Percentiles rank a stretch among this genome's conserved stretches.
Evolutionary conservation across 768 basidiomycete genomes (phyloP).

Genomic region (Boletales sp.): DNA sequence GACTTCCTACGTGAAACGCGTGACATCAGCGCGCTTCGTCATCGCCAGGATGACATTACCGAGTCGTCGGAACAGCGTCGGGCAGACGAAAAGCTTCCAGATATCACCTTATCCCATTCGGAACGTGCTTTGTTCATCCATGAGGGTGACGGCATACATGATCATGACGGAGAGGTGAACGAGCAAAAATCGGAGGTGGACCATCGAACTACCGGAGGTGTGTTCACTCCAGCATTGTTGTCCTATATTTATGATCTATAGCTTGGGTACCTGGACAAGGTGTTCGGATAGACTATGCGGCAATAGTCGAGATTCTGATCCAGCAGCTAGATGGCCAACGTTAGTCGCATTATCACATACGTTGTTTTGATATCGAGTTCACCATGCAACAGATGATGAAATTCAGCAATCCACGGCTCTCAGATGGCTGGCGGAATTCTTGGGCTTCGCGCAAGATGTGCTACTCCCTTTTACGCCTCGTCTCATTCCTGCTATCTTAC

Average conservation of each 20-base stretch:
- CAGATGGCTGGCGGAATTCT: constrained; percentile 88
- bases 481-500: constrained; percentile 88
- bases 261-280: constrained; percentile 95
- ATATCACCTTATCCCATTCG: constrained; percentile 53
- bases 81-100: constrained; percentile 51
- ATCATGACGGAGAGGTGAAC: constrained; percentile 39
- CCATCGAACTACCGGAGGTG: constrained; percentile 64
- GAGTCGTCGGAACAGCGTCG: constrained; percentile 40
- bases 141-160: constrained; percentile 39
- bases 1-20: constrained; percentile 91
- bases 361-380: constrained; percentile 1
- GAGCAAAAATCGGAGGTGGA: constrained; percentile 46
- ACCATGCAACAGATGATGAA: constrained; percentile 61
- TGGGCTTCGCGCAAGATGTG: constrained; percentile 83
- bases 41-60: constrained; percentile 54
- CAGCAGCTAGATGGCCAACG: constrained; percentile 82
- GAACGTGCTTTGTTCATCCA: constrained; percentile 58
- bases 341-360: constrained; percentile 36
- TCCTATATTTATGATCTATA: constrained; percentile 25
- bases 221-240: constrained; percentile 10
- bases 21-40: constrained; percentile 75
- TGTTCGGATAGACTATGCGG: constrained; percentile 84
- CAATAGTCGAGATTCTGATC: constrained; percentile 91
- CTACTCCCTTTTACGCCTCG: constrained; percentile 94
- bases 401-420: constrained; percentile 95